Percentiles rank a stretch among this genome's conserved stretches.
Conservation (phyloP, 2,329 filamentous ascomycete genomes). For the Dactylellina haptotyla region DNA sequence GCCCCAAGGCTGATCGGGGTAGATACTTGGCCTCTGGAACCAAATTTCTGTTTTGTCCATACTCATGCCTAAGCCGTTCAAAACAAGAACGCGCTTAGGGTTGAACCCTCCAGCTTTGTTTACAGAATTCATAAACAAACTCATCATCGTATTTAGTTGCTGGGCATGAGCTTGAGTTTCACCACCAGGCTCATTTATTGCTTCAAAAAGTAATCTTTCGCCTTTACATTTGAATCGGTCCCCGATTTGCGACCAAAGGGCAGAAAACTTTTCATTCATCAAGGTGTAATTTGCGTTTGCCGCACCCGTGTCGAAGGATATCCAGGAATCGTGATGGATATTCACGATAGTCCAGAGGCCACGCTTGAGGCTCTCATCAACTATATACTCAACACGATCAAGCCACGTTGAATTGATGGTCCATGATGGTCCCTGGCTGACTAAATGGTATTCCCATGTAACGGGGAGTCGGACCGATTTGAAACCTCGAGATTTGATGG, state of each 20-base stretch:
- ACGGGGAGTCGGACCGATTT: constrained; percentile 69
- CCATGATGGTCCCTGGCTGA: constrained; percentile 42
- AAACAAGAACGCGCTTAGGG: constrained; percentile 67
- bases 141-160: constrained; percentile 65
- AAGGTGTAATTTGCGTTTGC: constrained; percentile 52
- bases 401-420: constrained; percentile 68
- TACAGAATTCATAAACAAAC: constrained; percentile 68
- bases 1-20: constrained; percentile 67
- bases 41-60: constrained; percentile 67
- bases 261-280: constrained; percentile 69
- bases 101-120: constrained; percentile 69
- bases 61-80: constrained; percentile 67
- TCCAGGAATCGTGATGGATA: constrained; percentile 71
- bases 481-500: constrained; percentile 68
- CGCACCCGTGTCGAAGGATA: constrained; percentile 68
- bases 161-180: constrained; percentile 66
- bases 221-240: constrained; percentile 65
- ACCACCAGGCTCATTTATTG: constrained; percentile 69
- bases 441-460: constrained; percentile 55
- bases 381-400: constrained; percentile 68
- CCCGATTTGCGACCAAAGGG: constrained; percentile 67
- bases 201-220: constrained; percentile 68
- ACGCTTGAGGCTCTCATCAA: constrained; percentile 67
- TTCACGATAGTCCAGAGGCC: constrained; percentile 69
- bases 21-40: constrained; percentile 66